Evolutionary conservation across 306 rosid species (phyloP).

Genomic region (Sphenostylis stenocarpa): DNA sequence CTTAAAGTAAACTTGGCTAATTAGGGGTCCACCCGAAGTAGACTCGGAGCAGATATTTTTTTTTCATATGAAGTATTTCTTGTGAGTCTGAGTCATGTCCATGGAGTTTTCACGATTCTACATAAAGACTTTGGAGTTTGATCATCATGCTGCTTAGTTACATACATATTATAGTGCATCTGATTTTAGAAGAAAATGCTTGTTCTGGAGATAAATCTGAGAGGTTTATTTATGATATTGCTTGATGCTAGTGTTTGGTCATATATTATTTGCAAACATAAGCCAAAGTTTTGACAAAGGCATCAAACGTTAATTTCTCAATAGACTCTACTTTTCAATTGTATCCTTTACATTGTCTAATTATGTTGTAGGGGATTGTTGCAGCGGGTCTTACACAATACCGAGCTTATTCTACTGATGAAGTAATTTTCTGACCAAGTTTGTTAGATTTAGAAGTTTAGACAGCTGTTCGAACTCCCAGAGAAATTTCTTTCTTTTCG

Average conservation of each 20-base stretch:
- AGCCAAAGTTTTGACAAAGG: background rate
- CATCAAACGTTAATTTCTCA: background rate
- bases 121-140: too few relatives aligned
- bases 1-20: too few relatives aligned
- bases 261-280: background rate
- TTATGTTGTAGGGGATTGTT: slow-evolving; percentile 68
- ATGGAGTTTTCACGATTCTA: too few relatives aligned
- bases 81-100: too few relatives aligned
- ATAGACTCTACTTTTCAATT: background rate
- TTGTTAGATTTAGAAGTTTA: background rate
- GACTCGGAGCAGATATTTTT: too few relatives aligned
- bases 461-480: slow-evolving; percentile 6
- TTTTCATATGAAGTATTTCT: too few relatives aligned
- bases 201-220: background rate
- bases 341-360: background rate
- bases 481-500: slow-evolving; percentile 3
- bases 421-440: slow-evolving; percentile 53
- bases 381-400: slow-evolving; percentile 95
- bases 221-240: background rate
- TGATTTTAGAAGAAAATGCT: background rate
- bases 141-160: slow-evolving; percentile 1
- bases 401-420: slow-evolving; percentile 92
- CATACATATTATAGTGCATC: background rate
- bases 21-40: too few relatives aligned
- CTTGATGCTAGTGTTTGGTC: background rate